Percentiles rank a stretch among this genome's conserved stretches.
These are phyloP conservation scores for Aureobasidium sp. DNA, from an alignment of 2,329 filamentous ascomycete genomes.

Conservation along the genomic window DNA sequence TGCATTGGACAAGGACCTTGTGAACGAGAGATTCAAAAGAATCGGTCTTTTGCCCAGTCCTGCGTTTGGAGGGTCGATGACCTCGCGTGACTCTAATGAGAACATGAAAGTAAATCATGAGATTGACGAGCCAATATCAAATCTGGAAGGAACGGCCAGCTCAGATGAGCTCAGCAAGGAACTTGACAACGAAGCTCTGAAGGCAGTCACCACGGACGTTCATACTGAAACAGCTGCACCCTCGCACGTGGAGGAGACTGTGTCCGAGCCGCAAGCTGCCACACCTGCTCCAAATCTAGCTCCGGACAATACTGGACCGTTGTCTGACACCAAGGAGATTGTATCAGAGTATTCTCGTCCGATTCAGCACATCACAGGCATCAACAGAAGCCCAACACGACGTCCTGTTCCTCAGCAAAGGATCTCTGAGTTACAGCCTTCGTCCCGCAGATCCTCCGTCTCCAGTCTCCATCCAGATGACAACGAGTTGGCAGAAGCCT, in stretches of 20 bases:
- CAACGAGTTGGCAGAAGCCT: background rate
- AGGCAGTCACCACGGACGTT: background rate
- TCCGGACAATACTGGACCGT: background rate
- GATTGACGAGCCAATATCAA: background rate
- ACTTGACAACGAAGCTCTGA: background rate
- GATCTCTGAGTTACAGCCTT: background rate
- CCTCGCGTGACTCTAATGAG: background rate
- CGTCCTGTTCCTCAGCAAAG: background rate
- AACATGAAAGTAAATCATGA: background rate
- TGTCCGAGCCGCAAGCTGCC: background rate
- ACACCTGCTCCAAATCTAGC: background rate
- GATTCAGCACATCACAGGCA: background rate
- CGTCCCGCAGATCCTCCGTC: background rate
- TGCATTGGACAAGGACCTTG: background rate
- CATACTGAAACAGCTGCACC: background rate
- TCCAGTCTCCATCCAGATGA: background rate
- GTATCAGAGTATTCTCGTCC: background rate
- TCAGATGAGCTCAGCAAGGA: background rate
- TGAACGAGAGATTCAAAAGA: slow-evolving; percentile 9
- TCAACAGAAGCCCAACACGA: slow-evolving; percentile 5
- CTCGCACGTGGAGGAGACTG: background rate
- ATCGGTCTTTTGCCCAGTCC: slow-evolving; percentile 18
- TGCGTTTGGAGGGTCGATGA: slow-evolving; percentile 11
- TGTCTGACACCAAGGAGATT: background rate
- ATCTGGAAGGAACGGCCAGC: background rate